A percentile compares a stretch with the other conserved stretches of the same genome.
These are phyloP conservation scores for Coemansia sp. DNA, from an alignment of 192 early-diverging fungal species.

Conservation along the genomic window DNA sequence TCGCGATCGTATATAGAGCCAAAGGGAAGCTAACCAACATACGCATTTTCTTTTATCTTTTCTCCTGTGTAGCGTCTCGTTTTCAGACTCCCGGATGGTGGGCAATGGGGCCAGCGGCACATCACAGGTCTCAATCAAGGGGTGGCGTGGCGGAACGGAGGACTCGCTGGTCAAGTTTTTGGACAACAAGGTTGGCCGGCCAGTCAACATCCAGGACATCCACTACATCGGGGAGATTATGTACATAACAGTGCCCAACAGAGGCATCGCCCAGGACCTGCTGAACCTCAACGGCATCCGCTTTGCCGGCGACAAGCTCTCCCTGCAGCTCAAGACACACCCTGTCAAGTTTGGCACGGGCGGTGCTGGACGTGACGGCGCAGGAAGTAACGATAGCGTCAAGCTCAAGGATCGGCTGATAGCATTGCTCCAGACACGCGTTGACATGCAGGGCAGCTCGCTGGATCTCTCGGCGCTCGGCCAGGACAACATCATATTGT, in stretches of 20 bases:
- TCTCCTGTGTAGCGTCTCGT: conserved; percentile 7
- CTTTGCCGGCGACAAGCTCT: conserved; percentile 41
- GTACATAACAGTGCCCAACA: conserved; percentile 31
- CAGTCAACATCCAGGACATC: conserved; percentile 24
- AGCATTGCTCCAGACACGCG: conserved; percentile 38
- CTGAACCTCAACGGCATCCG: conserved; percentile 44
- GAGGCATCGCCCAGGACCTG: conserved; percentile 33
- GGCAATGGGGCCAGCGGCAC: conserved; percentile 18
- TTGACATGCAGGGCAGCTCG: conserved; percentile 30
- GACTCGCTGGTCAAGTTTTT: conserved; percentile 33
- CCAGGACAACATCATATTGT: conserved; percentile 31
- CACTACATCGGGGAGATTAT: conserved; percentile 42
- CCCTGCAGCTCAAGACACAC: conserved; percentile 37
- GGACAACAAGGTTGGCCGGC: conserved; percentile 24
- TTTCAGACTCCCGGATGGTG: conserved; percentile 21
- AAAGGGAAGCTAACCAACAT: not conserved
- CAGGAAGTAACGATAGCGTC: conserved; percentile 17
- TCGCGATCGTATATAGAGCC: too few relatives aligned
- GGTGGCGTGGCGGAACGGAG: conserved; percentile 41
- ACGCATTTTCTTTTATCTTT: not conserved
- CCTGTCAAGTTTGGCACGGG: conserved; percentile 33
- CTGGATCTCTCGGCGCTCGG: conserved; percentile 39
- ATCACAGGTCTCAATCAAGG: conserved; percentile 40
- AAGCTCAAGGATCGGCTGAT: conserved; percentile 34
- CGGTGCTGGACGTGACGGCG: conserved; percentile 8